Conservation (phyloP, 192 early-diverging fungal genomes). For the Diversispora epigaea region DNA sequence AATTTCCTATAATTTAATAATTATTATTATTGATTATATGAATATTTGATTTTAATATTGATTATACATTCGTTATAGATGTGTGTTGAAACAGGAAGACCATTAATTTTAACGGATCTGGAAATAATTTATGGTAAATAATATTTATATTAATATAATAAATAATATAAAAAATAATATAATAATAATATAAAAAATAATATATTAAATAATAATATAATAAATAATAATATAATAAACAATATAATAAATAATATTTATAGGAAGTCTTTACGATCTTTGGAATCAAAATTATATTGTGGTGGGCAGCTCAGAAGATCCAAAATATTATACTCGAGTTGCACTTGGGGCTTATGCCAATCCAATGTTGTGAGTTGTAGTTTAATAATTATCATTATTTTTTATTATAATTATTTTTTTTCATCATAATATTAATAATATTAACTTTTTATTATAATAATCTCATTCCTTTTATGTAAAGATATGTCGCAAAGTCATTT, state of each 20-base stretch:
- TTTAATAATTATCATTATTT: neutral
- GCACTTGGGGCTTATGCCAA: slow-evolving; percentile 34
- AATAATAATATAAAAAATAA: neutral
- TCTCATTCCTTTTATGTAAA: slow-evolving; percentile 6
- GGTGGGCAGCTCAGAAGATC: slow-evolving; percentile 18
- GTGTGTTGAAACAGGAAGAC: slow-evolving; percentile 34
- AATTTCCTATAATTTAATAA: no score
- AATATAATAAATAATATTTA: neutral
- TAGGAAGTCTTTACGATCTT: slow-evolving; percentile 34
- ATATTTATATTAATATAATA: neutral
- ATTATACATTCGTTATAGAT: neutral
- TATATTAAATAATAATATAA: neutral
- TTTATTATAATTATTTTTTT: neutral
- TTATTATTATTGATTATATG: no score
- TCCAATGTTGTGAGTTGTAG: slow-evolving; percentile 27
- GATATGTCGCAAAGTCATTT: slow-evolving; percentile 20
- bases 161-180: neutral
- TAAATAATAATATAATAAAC: neutral
- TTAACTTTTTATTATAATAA: no score
- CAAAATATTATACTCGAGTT: slow-evolving; percentile 32
- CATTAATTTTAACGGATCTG: slow-evolving; percentile 22
- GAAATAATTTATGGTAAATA: slow-evolving; percentile 18
- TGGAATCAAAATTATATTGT: slow-evolving; percentile 37
- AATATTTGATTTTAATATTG: neutral
- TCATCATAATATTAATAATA: neutral